A percentile compares a stretch with the other conserved stretches of the same genome.
Evolutionary conservation across 495 filamentous ascomycete genomes (phyloP).

Genomic region (Lasiosphaeris hirsuta): DNA sequence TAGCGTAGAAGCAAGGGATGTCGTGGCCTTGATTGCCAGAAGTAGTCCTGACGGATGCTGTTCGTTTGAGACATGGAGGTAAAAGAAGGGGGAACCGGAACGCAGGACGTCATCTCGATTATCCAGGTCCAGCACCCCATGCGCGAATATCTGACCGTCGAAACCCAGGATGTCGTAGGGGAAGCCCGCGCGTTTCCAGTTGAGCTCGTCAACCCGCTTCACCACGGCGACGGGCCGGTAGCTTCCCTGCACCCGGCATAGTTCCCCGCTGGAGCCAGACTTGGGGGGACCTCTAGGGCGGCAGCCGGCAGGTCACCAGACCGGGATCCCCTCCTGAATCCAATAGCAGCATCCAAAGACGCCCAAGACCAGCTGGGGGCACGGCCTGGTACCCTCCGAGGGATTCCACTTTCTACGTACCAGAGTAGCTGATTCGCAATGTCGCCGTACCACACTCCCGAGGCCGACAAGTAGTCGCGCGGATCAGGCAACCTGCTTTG

Average conservation of each 20-base stretch:
- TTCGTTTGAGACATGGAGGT: neutral
- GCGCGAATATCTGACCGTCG: neutral
- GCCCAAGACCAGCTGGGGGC: neutral
- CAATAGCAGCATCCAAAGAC: neutral
- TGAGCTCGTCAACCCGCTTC: neutral
- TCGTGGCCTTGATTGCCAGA: no score
- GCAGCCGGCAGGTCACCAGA: neutral
- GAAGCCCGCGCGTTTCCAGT: neutral
- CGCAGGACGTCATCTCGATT: neutral
- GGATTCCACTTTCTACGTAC: neutral
- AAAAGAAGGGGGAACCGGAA: neutral
- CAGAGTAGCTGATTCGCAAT: neutral
- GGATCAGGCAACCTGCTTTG: neutral
- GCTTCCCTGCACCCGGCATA: no score
- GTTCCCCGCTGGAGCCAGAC: no score
- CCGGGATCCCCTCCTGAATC: neutral
- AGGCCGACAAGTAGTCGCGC: neutral
- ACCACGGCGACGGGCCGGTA: no score
- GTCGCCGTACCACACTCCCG: neutral
- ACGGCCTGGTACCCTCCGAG: neutral
- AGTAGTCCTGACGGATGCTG: neutral
- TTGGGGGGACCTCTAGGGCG: no score
- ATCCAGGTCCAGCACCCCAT: neutral
- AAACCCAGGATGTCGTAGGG: neutral
- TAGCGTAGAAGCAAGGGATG: no score